Conservation (phyloP, 345 rosid genomes). For the Camelina laxa region DNA sequence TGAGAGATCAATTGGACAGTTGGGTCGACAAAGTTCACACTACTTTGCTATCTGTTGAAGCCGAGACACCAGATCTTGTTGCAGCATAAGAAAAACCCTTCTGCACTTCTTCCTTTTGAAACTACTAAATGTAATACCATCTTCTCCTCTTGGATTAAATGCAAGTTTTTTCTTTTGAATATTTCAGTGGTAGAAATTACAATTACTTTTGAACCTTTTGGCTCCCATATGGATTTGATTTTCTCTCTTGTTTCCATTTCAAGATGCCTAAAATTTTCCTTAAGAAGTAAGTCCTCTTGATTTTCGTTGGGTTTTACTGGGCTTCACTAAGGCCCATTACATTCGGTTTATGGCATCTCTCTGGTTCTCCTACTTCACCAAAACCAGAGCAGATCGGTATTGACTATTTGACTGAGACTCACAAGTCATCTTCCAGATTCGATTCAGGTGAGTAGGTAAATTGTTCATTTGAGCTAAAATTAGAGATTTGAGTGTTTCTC, state of each 20-base stretch:
- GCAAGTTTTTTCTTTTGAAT: not conserved
- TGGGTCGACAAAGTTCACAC: slow-evolving; percentile 91
- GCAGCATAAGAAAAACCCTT: slow-evolving; percentile 30
- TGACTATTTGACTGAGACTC: no score
- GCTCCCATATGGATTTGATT: not conserved
- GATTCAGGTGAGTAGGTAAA: not conserved
- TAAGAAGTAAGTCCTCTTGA: not conserved
- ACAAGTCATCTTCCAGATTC: not conserved
- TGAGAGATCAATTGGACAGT: slow-evolving; percentile 79
- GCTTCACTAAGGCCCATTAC: not conserved
- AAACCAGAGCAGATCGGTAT: no score
- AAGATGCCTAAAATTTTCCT: not conserved
- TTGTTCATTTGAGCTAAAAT: not conserved
- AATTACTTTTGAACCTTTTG: not conserved
- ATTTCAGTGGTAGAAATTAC: slow-evolving; percentile 34
- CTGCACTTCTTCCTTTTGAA: slow-evolving; percentile 11
- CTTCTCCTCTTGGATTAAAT: slow-evolving; percentile 20
- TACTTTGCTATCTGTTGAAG: slow-evolving; percentile 85
- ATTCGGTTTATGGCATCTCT: no score
- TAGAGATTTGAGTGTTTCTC: not conserved
- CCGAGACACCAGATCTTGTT: slow-evolving; percentile 98
- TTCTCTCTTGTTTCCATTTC: slow-evolving; percentile 14
- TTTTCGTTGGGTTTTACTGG: not conserved
- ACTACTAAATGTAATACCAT: slow-evolving; percentile 30
- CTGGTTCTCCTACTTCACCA: no score